These are phyloP conservation scores for Phytophthora quininea DNA, from an alignment of 352 stramenopile genomes.

Conservation along the genomic window DNA sequence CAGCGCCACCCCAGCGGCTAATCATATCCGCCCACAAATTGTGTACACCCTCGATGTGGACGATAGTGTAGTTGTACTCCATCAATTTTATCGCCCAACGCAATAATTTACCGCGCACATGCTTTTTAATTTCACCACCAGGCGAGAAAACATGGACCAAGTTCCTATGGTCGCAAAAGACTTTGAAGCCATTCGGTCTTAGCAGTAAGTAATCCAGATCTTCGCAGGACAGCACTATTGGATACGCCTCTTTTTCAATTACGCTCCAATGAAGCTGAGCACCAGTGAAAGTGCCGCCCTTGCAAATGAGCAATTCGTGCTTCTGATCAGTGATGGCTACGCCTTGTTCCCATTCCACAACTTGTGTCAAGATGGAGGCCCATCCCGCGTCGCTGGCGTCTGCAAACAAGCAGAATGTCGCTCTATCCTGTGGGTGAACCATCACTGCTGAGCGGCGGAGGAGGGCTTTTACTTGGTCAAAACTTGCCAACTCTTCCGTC, in stretches of 20 bases:
- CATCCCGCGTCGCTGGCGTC: conserved; percentile 7
- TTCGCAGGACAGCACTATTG: conserved; percentile 23
- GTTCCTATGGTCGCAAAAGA: conserved; percentile 13
- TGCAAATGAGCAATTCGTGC: background rate
- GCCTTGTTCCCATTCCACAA: background rate
- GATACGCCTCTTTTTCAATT: conserved; percentile 18
- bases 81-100: conserved; percentile 4
- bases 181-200: conserved; percentile 1
- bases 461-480: conserved; percentile 4
- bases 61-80: background rate
- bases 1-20: no score
- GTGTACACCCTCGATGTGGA: background rate
- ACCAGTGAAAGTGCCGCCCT: conserved; percentile 1
- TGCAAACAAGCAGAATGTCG: conserved; percentile 3
- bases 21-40: conserved; percentile 24
- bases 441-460: background rate
- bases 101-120: background rate
- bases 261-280: conserved; percentile 16
- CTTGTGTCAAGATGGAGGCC: conserved; percentile 9
- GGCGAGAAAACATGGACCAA: conserved; percentile 10
- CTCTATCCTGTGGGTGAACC: conserved; percentile 1
- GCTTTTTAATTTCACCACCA: background rate
- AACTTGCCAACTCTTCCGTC: background rate
- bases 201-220: conserved; percentile 10
- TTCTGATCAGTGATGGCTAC: background rate